These are phyloP conservation scores for Calocybe gangraenosa DNA, from an alignment of 768 basidiomycete species.

Conservation along the genomic window DNA sequence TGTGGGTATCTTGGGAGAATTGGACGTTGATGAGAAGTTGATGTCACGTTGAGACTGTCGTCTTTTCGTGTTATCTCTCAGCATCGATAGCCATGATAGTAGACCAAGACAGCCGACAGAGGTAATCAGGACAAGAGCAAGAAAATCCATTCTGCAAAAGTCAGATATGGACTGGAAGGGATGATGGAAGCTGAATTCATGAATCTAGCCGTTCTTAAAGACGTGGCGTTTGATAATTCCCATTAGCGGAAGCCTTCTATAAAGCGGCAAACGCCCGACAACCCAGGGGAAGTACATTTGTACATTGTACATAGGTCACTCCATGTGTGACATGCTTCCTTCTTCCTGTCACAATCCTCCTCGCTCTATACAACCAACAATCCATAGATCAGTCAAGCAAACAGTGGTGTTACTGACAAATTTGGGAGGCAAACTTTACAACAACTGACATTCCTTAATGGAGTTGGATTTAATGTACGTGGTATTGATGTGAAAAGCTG, in stretches of 20 bases:
- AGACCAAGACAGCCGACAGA: not conserved
- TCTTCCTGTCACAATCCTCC: too few species aligned
- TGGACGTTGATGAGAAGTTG: too few species aligned
- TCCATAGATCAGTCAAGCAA: too few species aligned
- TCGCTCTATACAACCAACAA: too few species aligned
- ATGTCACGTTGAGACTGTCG: not conserved
- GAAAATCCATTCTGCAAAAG: constrained; percentile 1
- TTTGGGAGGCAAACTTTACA: not conserved
- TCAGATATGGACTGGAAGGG: not conserved
- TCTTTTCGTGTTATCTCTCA: not conserved
- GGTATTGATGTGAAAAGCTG: not conserved
- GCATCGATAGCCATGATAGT: not conserved
- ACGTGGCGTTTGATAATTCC: constrained; percentile 6
- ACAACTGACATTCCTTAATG: not conserved
- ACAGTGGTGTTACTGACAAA: too few species aligned
- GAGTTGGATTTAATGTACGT: constrained; percentile 2
- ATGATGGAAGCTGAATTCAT: not conserved
- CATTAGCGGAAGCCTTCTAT: constrained; percentile 1
- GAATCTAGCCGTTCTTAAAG: constrained; percentile 1
- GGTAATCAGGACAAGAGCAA: constrained; percentile 3
- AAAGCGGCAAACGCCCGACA: not conserved
- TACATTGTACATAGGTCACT: too few species aligned
- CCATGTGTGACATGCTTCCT: too few species aligned
- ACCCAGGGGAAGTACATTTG: too few species aligned
- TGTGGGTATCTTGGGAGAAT: constrained; percentile 6